A percentile compares a stretch with the other conserved stretches of the same genome.
Conservation (phyloP, 108 stramenopile species). For the Licmophora abbreviata region DNA sequence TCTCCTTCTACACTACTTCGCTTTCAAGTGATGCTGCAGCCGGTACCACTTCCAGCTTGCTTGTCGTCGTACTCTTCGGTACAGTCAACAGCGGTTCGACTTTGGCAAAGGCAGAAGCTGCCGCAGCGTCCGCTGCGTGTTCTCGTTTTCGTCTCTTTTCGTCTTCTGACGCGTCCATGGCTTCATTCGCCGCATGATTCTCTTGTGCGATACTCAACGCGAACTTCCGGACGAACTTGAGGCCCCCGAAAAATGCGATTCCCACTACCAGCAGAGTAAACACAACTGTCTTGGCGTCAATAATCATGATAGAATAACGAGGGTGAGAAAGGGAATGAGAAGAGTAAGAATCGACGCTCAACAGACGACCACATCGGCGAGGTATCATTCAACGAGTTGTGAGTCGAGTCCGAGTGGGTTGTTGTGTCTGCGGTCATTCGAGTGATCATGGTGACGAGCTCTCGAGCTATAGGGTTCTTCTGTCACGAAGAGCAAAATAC, state of each 20-base stretch:
- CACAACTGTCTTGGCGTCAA: constrained; percentile 58
- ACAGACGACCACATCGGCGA: too few relatives aligned
- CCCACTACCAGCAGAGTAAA: constrained; percentile 50
- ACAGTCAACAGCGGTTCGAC: constrained; percentile 58
- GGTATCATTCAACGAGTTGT: too few relatives aligned
- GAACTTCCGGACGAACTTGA: constrained; percentile 57
- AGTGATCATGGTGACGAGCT: too few relatives aligned
- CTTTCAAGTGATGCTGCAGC: too few relatives aligned
- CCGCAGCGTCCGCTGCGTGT: constrained; percentile 64
- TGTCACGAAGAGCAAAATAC: too few relatives aligned
- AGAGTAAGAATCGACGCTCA: too few relatives aligned
- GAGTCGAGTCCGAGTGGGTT: too few relatives aligned
- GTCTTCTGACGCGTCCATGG: constrained; percentile 61
- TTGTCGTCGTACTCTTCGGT: not conserved
- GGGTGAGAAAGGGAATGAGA: too few relatives aligned
- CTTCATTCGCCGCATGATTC: constrained; percentile 69
- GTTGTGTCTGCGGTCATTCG: too few relatives aligned
- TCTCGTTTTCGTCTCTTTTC: constrained; percentile 49
- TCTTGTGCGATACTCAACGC: constrained; percentile 77
- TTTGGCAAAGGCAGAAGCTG: constrained; percentile 60
- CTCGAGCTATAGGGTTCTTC: too few relatives aligned
- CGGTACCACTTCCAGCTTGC: too few relatives aligned
- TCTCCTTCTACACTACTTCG: too few relatives aligned
- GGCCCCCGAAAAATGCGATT: constrained; percentile 38
- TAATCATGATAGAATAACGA: constrained; percentile 74